Evolutionary conservation across 2,329 filamentous ascomycete genomes (phyloP).

Genomic region (Ophiostoma sp.): DNA sequence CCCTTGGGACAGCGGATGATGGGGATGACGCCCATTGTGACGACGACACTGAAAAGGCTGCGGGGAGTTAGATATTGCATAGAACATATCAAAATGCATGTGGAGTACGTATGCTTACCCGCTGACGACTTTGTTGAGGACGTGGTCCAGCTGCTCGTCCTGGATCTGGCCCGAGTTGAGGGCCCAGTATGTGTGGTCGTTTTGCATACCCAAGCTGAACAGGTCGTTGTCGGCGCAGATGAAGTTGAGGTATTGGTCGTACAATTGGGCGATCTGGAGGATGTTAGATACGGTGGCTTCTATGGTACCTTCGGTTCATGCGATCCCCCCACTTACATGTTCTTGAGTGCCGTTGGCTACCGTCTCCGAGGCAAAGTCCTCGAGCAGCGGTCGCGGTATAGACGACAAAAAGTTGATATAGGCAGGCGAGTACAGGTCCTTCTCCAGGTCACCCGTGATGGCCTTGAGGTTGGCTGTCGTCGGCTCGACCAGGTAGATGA

Average conservation of each 20-base stretch:
- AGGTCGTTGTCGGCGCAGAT: constrained; percentile 93
- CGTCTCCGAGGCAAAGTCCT: constrained; percentile 91
- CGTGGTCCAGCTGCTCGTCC: constrained; percentile 82
- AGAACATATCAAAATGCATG: not conserved
- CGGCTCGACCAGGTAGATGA: constrained; percentile 94
- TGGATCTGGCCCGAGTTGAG: constrained; percentile 89
- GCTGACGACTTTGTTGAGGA: constrained; percentile 89
- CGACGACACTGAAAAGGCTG: constrained; percentile 86
- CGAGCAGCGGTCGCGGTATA: constrained; percentile 82
- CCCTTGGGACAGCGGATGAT: constrained; percentile 94
- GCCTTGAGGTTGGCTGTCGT: constrained; percentile 74
- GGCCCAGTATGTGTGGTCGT: constrained; percentile 90
- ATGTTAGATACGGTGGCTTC: no score
- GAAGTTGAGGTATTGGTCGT: constrained; percentile 96
- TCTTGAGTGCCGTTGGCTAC: constrained; percentile 82
- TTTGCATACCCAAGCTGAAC: constrained; percentile 90
- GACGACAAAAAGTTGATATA: constrained; percentile 98
- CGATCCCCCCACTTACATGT: constrained; percentile 29
- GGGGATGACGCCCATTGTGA: constrained; percentile 96
- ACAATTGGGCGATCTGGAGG: constrained; percentile 79
- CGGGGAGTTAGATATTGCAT: not conserved
- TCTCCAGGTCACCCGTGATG: constrained; percentile 83
- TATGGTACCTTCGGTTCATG: no score
- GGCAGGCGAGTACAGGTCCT: constrained; percentile 85
- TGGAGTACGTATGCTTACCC: constrained; percentile 45